These are phyloP conservation scores for Chlorella sp. DNA, from an alignment of 139 green algal genomes.

Conservation along the genomic window DNA sequence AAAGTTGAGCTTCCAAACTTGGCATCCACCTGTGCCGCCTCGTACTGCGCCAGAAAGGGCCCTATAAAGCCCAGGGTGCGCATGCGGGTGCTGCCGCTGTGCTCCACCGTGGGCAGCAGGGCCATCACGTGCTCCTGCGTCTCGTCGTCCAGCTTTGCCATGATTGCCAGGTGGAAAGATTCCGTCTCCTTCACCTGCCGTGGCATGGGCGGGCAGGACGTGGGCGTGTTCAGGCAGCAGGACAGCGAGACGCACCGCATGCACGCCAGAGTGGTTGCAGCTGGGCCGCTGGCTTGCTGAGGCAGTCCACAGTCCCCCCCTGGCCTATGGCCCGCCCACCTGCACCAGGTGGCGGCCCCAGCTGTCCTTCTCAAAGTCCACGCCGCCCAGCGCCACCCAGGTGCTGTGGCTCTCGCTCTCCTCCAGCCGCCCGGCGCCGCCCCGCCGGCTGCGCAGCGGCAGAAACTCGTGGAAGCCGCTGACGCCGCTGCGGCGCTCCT, in stretches of 20 bases:
- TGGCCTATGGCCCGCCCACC: not conserved
- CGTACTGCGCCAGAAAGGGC: not conserved
- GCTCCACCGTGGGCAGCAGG: constrained; percentile 5
- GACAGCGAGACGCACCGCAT: too few relatives aligned
- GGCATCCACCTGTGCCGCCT: not conserved
- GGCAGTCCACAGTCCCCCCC: too few relatives aligned
- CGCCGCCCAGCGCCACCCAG: not conserved
- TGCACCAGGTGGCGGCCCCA: constrained; percentile 9
- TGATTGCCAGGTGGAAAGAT: not conserved
- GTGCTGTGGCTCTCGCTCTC: not conserved
- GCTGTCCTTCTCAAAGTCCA: constrained; percentile 17
- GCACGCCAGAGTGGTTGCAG: not conserved
- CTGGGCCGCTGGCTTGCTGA: not conserved
- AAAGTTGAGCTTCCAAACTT: not conserved
- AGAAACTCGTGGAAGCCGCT: not conserved
- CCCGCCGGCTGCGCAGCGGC: not conserved
- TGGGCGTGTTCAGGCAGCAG: too few relatives aligned
- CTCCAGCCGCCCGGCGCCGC: too few relatives aligned
- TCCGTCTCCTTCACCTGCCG: not conserved
- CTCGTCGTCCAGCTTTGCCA: not conserved
- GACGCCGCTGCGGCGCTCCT: not conserved
- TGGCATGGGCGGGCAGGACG: too few relatives aligned
- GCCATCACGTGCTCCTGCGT: not conserved
- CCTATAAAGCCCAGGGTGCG: constrained; percentile 5
- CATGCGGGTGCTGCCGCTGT: not conserved